Percentiles rank a stretch among this genome's conserved stretches.
Evolutionary conservation across 2,329 filamentous ascomycete species (phyloP).

Genomic region (Colletotrichum cordylinicola): DNA sequence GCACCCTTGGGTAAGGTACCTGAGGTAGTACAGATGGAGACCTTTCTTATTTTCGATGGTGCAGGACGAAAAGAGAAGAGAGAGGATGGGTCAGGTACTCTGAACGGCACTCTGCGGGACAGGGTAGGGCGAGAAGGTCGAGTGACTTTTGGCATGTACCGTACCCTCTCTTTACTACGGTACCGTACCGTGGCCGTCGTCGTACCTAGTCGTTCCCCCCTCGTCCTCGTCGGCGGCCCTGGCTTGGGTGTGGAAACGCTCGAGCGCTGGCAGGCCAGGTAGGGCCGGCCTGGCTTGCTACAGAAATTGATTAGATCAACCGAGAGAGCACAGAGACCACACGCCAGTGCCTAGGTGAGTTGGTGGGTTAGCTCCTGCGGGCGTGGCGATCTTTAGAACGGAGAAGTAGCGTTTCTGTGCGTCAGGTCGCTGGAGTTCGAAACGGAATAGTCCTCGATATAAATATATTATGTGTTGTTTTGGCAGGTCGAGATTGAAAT

Average conservation of each 20-base stretch:
- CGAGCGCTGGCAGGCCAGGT: constrained; percentile 24
- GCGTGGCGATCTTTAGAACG: constrained; percentile 23
- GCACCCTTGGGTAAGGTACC: constrained; percentile 19
- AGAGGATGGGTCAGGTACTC: constrained; percentile 24
- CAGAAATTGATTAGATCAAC: constrained; percentile 31
- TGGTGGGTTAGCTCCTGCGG: constrained; percentile 17
- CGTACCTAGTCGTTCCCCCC: not conserved
- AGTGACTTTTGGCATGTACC: constrained; percentile 27
- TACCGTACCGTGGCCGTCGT: not conserved
- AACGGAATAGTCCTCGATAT: constrained; percentile 23
- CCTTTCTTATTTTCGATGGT: constrained; percentile 22
- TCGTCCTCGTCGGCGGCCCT: constrained; percentile 1
- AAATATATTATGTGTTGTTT: constrained; percentile 12
- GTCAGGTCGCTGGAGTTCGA: constrained; percentile 19
- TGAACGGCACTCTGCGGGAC: not conserved
- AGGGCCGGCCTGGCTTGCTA: constrained; percentile 24
- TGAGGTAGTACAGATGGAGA: constrained; percentile 18
- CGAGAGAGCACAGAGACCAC: constrained; percentile 24
- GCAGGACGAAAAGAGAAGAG: constrained; percentile 19
- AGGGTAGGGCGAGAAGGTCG: not conserved
- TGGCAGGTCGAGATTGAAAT: not conserved
- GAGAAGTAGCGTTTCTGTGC: constrained; percentile 19
- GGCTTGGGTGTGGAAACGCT: constrained; percentile 20
- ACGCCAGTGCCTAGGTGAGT: not conserved
- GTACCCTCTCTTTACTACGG: not conserved